A percentile compares a stretch with the other conserved stretches of the same genome.
These are phyloP conservation scores for Halenospora varia DNA, from an alignment of 495 filamentous ascomycete genomes.

Conservation along the genomic window DNA sequence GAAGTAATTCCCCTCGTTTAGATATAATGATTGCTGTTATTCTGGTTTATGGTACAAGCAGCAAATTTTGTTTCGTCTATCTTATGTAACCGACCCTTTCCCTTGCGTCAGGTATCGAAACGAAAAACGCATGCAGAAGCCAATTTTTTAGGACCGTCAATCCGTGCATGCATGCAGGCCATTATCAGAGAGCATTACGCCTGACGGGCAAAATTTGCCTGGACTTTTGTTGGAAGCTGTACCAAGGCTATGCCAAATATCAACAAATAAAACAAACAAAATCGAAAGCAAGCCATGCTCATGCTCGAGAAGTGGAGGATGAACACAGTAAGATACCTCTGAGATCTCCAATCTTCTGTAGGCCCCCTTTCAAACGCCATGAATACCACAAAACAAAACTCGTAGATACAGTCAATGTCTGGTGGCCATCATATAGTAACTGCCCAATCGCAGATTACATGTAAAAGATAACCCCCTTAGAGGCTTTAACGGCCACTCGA, in stretches of 20 bases:
- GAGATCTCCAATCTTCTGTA: conserved; percentile 23
- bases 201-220: conserved; percentile 11
- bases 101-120: conserved; percentile 13
- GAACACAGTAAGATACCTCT: conserved; percentile 12
- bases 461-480: neutral
- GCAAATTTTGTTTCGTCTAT: conserved; percentile 24
- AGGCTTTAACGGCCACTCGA: neutral
- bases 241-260: conserved; percentile 28
- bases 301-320: conserved; percentile 15
- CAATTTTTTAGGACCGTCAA: conserved; percentile 13
- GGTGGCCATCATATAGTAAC: neutral
- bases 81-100: conserved; percentile 17
- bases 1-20: neutral
- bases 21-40: conserved; percentile 14
- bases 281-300: conserved; percentile 17
- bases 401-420: conserved; percentile 25
- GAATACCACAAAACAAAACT: conserved; percentile 24
- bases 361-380: conserved; percentile 25
- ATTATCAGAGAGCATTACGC: conserved; percentile 19
- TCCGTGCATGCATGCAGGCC: conserved; percentile 20
- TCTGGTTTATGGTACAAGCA: conserved; percentile 23
- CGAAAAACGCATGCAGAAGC: conserved; percentile 17
- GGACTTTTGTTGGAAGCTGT: conserved; percentile 18
- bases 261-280: conserved; percentile 20
- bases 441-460: neutral